Evolutionary conservation across 1,284 basidiomycete species (phyloP), one percentile per base, ranked within the genome.

Genomic region (Rhodotorula sp.): DNA sequence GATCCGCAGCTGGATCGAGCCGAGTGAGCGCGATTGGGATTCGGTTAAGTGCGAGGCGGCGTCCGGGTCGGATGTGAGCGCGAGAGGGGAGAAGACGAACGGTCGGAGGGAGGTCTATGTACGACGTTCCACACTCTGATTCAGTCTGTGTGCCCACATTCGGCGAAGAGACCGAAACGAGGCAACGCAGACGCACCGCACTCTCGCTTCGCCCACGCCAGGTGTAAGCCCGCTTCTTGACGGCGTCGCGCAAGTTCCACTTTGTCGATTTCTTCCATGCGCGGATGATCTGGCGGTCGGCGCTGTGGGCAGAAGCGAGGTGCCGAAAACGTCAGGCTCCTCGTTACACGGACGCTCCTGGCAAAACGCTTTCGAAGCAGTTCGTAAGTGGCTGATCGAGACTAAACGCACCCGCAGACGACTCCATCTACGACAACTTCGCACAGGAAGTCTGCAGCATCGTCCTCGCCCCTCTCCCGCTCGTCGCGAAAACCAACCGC

Each of bases 1-100:
- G 18, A 59, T n/a, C 20, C 58, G 58, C 11, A 59, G 58, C 58
- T 59, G 30, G 58, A 59, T 34, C 30, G 47, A 34, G 24, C 58
- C 58, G 20, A 59, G 58, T 18, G 58, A 28, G 13, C 34, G 31
- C 18, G 50, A 30, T 3, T 13, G 47, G 9, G 46, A 9, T 28
- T 59, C 58, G 47, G 58, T 59, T 11, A 26, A 8, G 46, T n/a
- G 10, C 22, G 58, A 50, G 22, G 58, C 58, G 4, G 22, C 6
- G 47, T 59, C 58, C 4, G 58, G 20, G 58, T 59, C 58, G 30
- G 30, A 13, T 0, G n/a, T 37, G 30, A 37, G 18, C 2, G 58
- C 4, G 30, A 59, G 58, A 18, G 58, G 22, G 30, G 58, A 48
- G 58, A 59, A 48, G 47, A 31, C 11, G 58, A 59, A 59, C 20